Conservation (phyloP, 257 asterid species). For the Lycium ferocissimum region DNA sequence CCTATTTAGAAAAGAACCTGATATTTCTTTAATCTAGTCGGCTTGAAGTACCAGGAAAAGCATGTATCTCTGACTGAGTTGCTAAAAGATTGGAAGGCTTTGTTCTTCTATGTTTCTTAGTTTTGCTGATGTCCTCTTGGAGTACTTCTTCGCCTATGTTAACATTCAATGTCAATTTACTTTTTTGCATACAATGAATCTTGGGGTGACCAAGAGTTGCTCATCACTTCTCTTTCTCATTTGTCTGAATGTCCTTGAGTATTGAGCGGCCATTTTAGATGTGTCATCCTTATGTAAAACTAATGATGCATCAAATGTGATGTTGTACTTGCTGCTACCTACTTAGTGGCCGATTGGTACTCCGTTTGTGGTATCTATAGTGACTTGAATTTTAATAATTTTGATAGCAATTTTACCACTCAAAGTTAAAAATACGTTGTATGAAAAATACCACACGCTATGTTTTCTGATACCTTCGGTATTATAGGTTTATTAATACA, state of each 20-base stretch:
- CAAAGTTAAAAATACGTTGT: not conserved
- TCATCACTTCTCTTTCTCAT: not conserved
- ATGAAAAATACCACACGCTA: not conserved
- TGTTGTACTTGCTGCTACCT: conserved; percentile 3
- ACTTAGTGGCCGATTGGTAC: not conserved
- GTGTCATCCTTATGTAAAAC: conserved; percentile 5
- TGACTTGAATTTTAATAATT: not conserved
- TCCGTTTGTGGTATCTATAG: not conserved
- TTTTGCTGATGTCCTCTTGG: not conserved
- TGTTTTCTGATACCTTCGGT: not conserved
- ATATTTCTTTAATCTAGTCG: not conserved
- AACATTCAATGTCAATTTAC: not conserved
- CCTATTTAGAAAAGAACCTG: conserved; percentile 1
- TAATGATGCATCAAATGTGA: conserved; percentile 9
- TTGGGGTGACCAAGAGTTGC: not conserved
- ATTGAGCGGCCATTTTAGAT: not conserved
- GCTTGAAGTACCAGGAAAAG: not conserved
- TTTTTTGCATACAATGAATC: not conserved
- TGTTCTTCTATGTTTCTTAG: not conserved
- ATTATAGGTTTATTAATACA: not conserved
- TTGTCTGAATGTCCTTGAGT: not conserved
- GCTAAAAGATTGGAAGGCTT: conserved; percentile 8
- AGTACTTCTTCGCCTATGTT: not conserved
- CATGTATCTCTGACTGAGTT: not conserved
- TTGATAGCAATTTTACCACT: not conserved